Evolutionary conservation across 192 early-diverging fungal genomes (phyloP).

Genomic region (Backusella circina): DNA sequence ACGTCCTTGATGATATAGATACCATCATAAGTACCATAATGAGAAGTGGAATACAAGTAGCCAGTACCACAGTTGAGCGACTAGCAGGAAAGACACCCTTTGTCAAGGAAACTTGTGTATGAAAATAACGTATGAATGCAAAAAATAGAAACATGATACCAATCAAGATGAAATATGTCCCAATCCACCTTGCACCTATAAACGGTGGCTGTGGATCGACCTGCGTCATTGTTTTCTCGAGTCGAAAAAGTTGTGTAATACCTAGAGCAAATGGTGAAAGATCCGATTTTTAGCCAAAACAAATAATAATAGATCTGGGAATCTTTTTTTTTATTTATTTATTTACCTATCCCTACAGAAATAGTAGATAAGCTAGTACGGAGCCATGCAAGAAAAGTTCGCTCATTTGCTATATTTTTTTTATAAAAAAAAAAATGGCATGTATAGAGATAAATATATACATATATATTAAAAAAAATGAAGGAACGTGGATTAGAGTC

Average conservation of each 20-base stretch:
- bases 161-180: constrained; percentile 56
- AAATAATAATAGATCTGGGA: background rate
- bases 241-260: constrained; percentile 31
- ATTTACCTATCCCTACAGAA: constrained; percentile 63
- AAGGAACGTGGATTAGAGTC: background rate
- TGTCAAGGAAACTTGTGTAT: constrained; percentile 62
- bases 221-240: constrained; percentile 13
- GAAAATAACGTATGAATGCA: constrained; percentile 66
- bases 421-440: background rate
- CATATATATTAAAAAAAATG: background rate
- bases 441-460: background rate
- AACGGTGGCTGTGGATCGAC: background rate
- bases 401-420: constrained; percentile 74
- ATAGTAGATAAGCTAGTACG: constrained; percentile 71
- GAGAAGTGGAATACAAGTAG: constrained; percentile 32
- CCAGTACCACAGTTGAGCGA: constrained; percentile 48
- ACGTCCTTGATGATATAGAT: background rate
- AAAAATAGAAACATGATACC: constrained; percentile 63
- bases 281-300: background rate
- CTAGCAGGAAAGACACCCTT: constrained; percentile 70
- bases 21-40: constrained; percentile 36
- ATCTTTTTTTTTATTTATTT: background rate
- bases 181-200: constrained; percentile 47
- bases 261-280: constrained; percentile 10
- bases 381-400: constrained; percentile 78